A percentile compares a stretch with the other conserved stretches of the same genome.
These are phyloP conservation scores for Asparagopsis taxiformis DNA, from an alignment of 31 red algal species.

Conservation along the genomic window DNA sequence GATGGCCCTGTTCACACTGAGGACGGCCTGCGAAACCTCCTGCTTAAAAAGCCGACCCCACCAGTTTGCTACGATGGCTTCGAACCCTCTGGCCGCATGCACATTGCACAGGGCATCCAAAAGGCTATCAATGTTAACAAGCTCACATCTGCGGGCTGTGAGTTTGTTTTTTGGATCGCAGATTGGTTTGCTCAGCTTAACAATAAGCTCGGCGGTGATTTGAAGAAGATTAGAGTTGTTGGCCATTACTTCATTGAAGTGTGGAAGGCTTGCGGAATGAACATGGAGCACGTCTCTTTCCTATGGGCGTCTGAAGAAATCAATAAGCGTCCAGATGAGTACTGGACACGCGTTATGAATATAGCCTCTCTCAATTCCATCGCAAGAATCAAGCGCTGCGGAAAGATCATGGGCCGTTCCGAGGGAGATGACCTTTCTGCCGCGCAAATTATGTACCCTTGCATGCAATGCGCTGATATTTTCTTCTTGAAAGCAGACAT, in stretches of 20 bases:
- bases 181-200: conserved; percentile 99
- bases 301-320: conserved; percentile 99
- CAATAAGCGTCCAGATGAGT: conserved; percentile 87
- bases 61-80: conserved; percentile 97
- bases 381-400: conserved; percentile 89
- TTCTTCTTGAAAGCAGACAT: conserved; percentile 98
- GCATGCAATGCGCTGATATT: conserved; percentile 99
- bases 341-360: conserved; percentile 97
- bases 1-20: conserved; percentile 66
- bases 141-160: conserved; percentile 86
- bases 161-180: conserved; percentile 96
- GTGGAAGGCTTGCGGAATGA: conserved; percentile 98
- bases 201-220: conserved; percentile 94
- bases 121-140: conserved; percentile 98
- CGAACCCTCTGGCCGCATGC: conserved; percentile 97
- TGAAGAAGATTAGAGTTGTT: conserved; percentile 96
- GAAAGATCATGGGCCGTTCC: conserved; percentile 94
- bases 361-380: conserved; percentile 88
- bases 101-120: conserved; percentile 95
- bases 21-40: conserved; percentile 55
- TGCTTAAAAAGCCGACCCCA: conserved; percentile 56
- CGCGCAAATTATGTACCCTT: conserved; percentile 99
- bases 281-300: conserved; percentile 95
- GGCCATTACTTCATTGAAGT: conserved; percentile 98
- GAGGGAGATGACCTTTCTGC: conserved; percentile 96